phyloP scores from a whole-genome alignment of 805 yeast genomes.

The Saccharomycopsis sp. region DNA sequence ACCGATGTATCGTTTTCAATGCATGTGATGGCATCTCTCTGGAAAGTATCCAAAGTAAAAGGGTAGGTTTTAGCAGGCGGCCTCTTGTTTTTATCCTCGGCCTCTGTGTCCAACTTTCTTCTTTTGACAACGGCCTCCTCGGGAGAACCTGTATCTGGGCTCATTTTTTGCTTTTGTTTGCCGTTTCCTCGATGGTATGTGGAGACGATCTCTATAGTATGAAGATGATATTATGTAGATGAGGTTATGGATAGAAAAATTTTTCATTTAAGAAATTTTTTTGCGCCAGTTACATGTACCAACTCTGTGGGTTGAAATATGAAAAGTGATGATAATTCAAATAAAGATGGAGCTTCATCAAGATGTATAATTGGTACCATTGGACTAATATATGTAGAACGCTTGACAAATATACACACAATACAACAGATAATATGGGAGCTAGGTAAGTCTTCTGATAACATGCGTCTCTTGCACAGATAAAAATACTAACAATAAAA shows the following conservation, averaged over 20 bases:
- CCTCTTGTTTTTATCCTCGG: slow-evolving; percentile 3
- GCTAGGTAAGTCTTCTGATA: not conserved
- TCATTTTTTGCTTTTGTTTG: not conserved
- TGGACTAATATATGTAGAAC: not conserved
- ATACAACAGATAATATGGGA: not conserved
- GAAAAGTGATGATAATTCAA: no score
- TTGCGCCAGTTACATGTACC: no score
- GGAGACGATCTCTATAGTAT: not conserved
- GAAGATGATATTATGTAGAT: not conserved
- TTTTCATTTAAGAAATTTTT: no score
- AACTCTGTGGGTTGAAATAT: no score
- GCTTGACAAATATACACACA: not conserved
- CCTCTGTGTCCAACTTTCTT: slow-evolving; percentile 5
- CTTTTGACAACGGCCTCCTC: slow-evolving; percentile 6
- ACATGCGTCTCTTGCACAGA: no score
- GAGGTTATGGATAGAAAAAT: no score
- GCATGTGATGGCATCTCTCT: slow-evolving; percentile 92
- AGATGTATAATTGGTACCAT: no score
- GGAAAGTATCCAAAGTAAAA: slow-evolving; percentile 92
- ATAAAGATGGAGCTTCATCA: no score
- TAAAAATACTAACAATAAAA: not conserved
- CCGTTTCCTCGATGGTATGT: not conserved
- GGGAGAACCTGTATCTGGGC: not conserved
- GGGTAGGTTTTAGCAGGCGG: slow-evolving; percentile 77
- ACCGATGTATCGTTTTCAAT: slow-evolving; percentile 93